These are phyloP conservation scores for Bassia scoparia DNA, from an alignment of 148 eudicot genomes.

Conservation along the genomic window DNA sequence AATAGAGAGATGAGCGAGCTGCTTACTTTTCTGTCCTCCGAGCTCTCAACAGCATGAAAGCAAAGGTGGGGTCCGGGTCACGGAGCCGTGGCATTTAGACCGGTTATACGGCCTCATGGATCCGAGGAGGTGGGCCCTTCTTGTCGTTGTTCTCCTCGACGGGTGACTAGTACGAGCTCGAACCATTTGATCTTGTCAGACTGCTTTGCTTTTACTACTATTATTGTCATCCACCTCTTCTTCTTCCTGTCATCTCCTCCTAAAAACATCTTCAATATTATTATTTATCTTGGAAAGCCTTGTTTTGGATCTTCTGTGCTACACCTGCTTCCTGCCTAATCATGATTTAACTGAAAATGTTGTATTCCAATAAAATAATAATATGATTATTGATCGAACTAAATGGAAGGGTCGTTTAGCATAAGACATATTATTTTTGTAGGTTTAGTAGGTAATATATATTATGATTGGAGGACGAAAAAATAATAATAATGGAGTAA, in stretches of 20 bases:
- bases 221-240: constrained; percentile 22
- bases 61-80: constrained; percentile 92
- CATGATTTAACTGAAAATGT: constrained; percentile 19
- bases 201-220: constrained; percentile 2
- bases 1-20: background rate
- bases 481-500: background rate
- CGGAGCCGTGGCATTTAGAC: constrained; percentile 80
- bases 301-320: constrained; percentile 38
- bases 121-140: constrained; percentile 35
- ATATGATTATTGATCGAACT: constrained; percentile 1
- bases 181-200: constrained; percentile 43
- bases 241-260: constrained; percentile 23
- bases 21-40: constrained; percentile 91
- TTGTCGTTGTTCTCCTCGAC: constrained; percentile 54
- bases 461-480: constrained; percentile 4
- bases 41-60: constrained; percentile 81
- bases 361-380: constrained; percentile 2
- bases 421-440: background rate
- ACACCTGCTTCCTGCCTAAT: constrained; percentile 30
- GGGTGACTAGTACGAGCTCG: constrained; percentile 65
- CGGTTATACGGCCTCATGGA: constrained; percentile 77
- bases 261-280: constrained; percentile 16
- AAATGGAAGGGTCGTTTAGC: background rate
- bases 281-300: constrained; percentile 31
- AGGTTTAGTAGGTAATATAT: constrained; percentile 18